Evolutionary conservation across 2,329 filamentous ascomycete species (phyloP).

Genomic region (Aspergillus versicolor): DNA sequence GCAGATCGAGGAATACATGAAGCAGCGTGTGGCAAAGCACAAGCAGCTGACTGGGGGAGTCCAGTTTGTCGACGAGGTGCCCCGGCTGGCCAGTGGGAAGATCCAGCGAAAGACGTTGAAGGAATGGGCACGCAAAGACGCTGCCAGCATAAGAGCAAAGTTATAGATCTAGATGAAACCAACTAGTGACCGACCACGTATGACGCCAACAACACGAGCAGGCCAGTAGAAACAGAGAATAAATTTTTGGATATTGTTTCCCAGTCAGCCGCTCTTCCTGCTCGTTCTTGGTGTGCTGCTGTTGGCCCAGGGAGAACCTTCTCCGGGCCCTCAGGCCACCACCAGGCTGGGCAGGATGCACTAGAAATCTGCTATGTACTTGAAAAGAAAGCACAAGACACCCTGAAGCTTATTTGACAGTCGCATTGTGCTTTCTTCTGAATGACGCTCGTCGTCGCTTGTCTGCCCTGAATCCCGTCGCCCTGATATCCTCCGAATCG

Average conservation of each 20-base stretch:
- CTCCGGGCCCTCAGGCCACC: background rate
- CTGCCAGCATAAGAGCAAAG: background rate
- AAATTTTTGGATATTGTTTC: background rate
- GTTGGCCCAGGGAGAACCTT: background rate
- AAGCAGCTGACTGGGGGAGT: slow-evolving; percentile 55
- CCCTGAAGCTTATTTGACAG: too few relatives aligned
- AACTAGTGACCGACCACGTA: too few relatives aligned
- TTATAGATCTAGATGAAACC: background rate
- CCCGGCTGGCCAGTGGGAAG: slow-evolving; percentile 59
- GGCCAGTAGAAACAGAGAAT: too few relatives aligned
- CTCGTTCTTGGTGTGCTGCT: too few relatives aligned
- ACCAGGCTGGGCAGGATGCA: background rate
- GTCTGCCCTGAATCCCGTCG: too few relatives aligned
- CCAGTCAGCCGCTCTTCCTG: background rate
- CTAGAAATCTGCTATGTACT: background rate
- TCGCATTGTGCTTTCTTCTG: too few relatives aligned
- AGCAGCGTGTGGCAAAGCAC: slow-evolving; percentile 51
- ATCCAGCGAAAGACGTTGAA: slow-evolving; percentile 50
- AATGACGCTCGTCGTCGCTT: too few relatives aligned
- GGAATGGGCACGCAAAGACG: slow-evolving; percentile 9
- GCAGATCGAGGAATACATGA: slow-evolving; percentile 37
- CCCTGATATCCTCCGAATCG: too few relatives aligned
- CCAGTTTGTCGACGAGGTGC: slow-evolving; percentile 57
- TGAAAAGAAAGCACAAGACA: background rate
- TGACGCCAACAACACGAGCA: too few relatives aligned